Percentiles rank a stretch among this genome's conserved stretches.
phyloP scores from a whole-genome alignment of 441 rosid genomes.

The Erodium chrysanthum region DNA sequence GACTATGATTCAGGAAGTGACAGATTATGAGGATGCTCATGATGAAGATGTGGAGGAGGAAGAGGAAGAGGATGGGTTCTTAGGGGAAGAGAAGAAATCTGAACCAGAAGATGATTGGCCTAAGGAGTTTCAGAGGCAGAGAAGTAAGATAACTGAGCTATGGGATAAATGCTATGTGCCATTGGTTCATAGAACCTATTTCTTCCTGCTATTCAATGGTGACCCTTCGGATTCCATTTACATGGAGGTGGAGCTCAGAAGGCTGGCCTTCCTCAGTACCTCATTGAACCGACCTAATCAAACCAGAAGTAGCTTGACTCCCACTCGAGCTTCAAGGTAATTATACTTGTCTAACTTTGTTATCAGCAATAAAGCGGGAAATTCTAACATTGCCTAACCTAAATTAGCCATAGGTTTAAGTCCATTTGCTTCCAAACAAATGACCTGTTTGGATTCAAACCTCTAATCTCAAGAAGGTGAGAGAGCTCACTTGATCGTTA shows the following conservation, averaged over 20 bases:
- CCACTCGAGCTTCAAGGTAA: conserved; percentile 59
- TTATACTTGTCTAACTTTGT: too few species aligned
- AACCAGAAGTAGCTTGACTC: conserved; percentile 34
- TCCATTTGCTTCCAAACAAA: too few species aligned
- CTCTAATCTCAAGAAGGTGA: too few species aligned
- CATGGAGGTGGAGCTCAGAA: conserved; percentile 82
- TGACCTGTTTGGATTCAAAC: too few species aligned
- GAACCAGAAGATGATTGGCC: conserved; percentile 41
- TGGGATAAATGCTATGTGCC: conserved; percentile 77
- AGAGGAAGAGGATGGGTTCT: conserved; percentile 23
- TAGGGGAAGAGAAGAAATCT: conserved; percentile 47
- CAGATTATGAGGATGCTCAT: conserved; percentile 2
- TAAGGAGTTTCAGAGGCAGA: conserved; percentile 50
- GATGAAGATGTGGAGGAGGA: conserved; percentile 7
- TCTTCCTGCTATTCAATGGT: conserved; percentile 67
- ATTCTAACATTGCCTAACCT: neutral
- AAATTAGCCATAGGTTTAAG: too few species aligned
- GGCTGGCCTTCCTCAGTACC: conserved; percentile 53
- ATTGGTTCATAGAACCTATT: conserved; percentile 76
- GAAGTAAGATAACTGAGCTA: conserved; percentile 56
- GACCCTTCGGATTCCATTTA: conserved; percentile 68
- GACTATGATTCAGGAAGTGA: neutral
- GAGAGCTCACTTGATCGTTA: too few species aligned
- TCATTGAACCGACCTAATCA: conserved; percentile 38
- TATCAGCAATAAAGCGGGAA: neutral